Evolutionary conservation across 108 stramenopile species (phyloP).

Genomic region (Pseudonitzschia delicatissima): DNA sequence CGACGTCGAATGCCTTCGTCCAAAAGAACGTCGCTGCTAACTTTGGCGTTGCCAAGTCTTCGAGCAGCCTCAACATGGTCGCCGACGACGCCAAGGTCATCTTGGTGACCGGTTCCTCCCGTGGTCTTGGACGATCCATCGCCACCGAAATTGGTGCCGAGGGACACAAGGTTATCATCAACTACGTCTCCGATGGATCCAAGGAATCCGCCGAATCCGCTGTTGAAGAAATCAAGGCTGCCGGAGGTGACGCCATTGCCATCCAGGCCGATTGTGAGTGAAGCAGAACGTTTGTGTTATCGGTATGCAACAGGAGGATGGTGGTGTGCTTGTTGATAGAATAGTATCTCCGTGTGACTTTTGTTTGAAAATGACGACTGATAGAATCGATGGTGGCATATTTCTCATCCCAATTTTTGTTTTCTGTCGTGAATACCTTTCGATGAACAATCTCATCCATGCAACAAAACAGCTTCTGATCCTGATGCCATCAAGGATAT

Average conservation of each 20-base stretch:
- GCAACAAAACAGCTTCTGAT: conserved; percentile 45
- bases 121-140: conserved; percentile 92
- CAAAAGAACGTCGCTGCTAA: not conserved
- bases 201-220: conserved; percentile 79
- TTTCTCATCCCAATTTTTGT: not conserved
- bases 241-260: conserved; percentile 81
- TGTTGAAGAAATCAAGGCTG: conserved; percentile 76
- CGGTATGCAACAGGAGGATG: no score
- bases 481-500: conserved; percentile 77
- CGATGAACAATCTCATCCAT: no score
- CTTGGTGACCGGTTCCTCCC: conserved; percentile 91
- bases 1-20: conserved; percentile 25
- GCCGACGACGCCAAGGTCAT: conserved; percentile 83
- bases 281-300: not conserved
- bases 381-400: no score
- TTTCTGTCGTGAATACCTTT: not conserved
- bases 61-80: conserved; percentile 58
- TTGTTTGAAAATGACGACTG: no score
- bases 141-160: conserved; percentile 83
- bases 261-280: conserved; percentile 86
- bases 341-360: no score
- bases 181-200: conserved; percentile 85
- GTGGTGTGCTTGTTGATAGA: not conserved
- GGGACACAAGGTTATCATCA: conserved; percentile 93
- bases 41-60: not conserved